Conservation (phyloP, 345 rosid genomes). For the Aethionema arabicum region DNA sequence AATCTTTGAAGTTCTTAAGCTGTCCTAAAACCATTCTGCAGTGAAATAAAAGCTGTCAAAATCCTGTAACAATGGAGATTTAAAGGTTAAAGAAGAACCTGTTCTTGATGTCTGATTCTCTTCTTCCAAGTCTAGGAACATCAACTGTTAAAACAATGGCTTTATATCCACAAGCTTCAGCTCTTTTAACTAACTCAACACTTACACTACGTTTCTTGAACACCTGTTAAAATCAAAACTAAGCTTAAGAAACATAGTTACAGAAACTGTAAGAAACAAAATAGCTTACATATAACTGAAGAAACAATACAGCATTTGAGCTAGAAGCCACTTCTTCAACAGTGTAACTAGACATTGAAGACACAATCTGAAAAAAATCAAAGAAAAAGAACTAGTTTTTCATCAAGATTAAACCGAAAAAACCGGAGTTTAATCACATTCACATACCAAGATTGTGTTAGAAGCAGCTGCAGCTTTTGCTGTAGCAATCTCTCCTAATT, state of each 20-base stretch:
- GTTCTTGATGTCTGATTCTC: conserved; percentile 89
- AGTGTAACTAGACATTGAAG: conserved; percentile 56
- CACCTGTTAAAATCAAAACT: conserved; percentile 42
- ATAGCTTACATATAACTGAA: conserved; percentile 65
- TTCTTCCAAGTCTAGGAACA: conserved; percentile 77
- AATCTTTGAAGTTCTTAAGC: conserved; percentile 73
- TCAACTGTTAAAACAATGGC: conserved; percentile 90
- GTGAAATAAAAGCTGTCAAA: background rate
- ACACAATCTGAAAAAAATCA: conserved; percentile 54
- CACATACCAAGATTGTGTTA: conserved; percentile 75
- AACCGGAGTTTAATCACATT: background rate
- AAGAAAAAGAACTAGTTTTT: background rate
- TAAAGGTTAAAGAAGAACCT: conserved; percentile 35
- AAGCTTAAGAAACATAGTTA: conserved; percentile 7
- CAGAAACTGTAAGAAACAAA: background rate
- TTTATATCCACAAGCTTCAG: conserved; percentile 74
- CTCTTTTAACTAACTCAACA: conserved; percentile 62
- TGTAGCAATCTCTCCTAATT: conserved; percentile 78
- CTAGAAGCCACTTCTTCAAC: conserved; percentile 89
- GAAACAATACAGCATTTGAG: conserved; percentile 72
- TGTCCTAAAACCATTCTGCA: conserved; percentile 68
- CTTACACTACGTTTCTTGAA: conserved; percentile 59
- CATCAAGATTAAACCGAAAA: background rate
- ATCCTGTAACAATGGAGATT: no score
- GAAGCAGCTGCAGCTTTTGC: conserved; percentile 87